Percentiles rank a stretch among this genome's conserved stretches.
These are phyloP conservation scores for Myxozyma geophila DNA, from an alignment of 805 yeast genomes.

Conservation along the genomic window DNA sequence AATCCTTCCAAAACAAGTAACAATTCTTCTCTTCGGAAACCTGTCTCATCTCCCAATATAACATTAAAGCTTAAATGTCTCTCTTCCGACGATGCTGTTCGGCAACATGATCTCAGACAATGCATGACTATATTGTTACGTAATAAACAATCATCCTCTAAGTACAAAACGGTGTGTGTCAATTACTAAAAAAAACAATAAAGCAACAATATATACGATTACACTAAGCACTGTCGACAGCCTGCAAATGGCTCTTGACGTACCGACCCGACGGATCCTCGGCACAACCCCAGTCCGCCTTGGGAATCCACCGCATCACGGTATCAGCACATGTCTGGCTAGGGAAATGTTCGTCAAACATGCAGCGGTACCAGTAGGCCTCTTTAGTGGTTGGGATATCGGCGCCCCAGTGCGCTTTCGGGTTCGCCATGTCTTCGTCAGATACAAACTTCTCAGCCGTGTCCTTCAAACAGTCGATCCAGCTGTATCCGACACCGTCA, in stretches of 20 bases:
- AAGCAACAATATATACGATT: neutral
- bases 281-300: conserved; percentile 99
- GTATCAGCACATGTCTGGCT: conserved; percentile 91
- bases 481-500: conserved; percentile 99
- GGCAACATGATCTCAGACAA: no score
- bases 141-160: no score
- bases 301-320: conserved; percentile 99
- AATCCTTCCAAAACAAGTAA: no score
- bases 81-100: no score
- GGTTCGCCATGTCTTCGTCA: conserved; percentile 88
- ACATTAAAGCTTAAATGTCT: no score
- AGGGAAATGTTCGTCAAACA: conserved; percentile 92
- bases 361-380: conserved; percentile 98
- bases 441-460: conserved; percentile 83
- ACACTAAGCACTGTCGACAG: conserved; percentile 45
- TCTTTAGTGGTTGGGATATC: conserved; percentile 97
- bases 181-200: no score
- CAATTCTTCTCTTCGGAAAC: no score
- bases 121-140: no score
- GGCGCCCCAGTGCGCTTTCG: conserved; percentile 94
- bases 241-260: conserved; percentile 84
- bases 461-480: conserved; percentile 98
- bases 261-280: conserved; percentile 98
- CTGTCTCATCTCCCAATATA: no score
- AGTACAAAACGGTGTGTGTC: no score